Base-by-base conservation (phyloP, 768 basidiomycete genomes). In the Phylloporus arenicola region DNA sequence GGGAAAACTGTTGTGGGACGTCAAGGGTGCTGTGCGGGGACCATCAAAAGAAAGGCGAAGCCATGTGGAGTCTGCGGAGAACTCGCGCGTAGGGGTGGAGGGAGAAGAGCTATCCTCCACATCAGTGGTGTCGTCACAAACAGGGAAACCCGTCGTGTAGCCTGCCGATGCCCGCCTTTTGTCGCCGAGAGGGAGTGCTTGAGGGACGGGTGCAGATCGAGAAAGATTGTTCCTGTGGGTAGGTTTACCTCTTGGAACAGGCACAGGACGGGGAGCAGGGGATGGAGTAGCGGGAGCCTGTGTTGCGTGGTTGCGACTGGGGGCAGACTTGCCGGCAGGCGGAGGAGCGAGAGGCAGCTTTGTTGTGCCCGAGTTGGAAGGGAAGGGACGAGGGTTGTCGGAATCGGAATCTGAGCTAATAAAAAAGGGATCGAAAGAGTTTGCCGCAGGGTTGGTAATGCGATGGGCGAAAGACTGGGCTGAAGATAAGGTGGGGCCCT, bases 41-140 rank as follows among this genome's bases (percentile, higher is more conserved):
- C 73, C 75, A 49, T 70, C 69, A 33, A 71, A 65, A n/a, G 53
- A 53, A 6, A 65, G 51, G 48, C 63, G 67, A 51, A 73, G 69
- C 67, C 71, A 70, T 1, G 62, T 50, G 43, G 56, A 47, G 54
- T 55, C 25, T 22, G 48, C 46, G 48, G 62, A 58, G 56, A 64
- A 72, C 42, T 72, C 62, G 48, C 76, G 81, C 38, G 74, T 68
- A n/a, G 83, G 83, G 0, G 84, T 83, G 20, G 76, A 70, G 22
- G 79, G 78, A 8, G 73, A 71, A 30, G 70, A 71, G n/a, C 44
- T 62, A 10, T 70, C 64, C 24, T 70, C 65, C 5, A 69, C 70
- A 40, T 83, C 82, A 35, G 77, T 82, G 56, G 77, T 75, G 57
- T 90, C 87, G 55, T 89, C 86, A 57, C 86, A 88, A 40, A 90